These are phyloP conservation scores for Erucastrum elatum DNA, from an alignment of 345 rosid genomes.

Conservation along the genomic window DNA sequence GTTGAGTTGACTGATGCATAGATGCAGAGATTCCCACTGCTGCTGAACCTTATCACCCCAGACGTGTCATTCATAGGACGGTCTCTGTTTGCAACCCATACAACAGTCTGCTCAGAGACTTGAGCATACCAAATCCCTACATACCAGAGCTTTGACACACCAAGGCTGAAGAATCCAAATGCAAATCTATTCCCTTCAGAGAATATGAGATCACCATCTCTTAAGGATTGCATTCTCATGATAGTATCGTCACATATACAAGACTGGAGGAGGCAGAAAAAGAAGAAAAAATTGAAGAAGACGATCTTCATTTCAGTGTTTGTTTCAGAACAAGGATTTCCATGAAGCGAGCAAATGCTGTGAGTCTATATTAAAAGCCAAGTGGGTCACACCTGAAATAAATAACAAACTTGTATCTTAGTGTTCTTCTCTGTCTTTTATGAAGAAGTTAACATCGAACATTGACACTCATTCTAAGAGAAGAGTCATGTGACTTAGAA, in stretches of 20 bases:
- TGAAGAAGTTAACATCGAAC: neutral
- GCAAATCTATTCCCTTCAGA: conserved; percentile 45
- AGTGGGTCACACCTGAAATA: conserved; percentile 28
- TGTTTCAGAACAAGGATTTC: conserved; percentile 14
- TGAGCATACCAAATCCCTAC: conserved; percentile 76
- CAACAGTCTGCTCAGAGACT: conserved; percentile 48
- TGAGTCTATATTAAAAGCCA: neutral
- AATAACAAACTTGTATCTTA: conserved; percentile 9
- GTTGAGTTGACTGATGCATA: conserved; percentile 28
- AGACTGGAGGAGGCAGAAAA: conserved; percentile 16
- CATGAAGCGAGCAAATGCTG: conserved; percentile 18
- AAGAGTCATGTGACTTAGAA: conserved; percentile 28
- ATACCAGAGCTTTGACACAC: conserved; percentile 50
- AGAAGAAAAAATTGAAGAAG: conserved; percentile 23
- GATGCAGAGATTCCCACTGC: conserved; percentile 46
- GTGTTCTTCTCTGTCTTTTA: neutral
- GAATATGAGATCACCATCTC: conserved; percentile 48
- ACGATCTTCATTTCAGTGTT: conserved; percentile 24
- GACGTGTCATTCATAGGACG: conserved; percentile 48
- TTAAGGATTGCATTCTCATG: conserved; percentile 31
- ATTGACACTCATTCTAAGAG: neutral
- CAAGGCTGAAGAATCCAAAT: conserved; percentile 67
- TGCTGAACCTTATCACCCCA: conserved; percentile 44
- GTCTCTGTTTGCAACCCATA: conserved; percentile 87
- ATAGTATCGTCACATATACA: conserved; percentile 36